phyloP scores from a whole-genome alignment of 164 flowering plant species.

The Amborella trichopoda region DNA sequence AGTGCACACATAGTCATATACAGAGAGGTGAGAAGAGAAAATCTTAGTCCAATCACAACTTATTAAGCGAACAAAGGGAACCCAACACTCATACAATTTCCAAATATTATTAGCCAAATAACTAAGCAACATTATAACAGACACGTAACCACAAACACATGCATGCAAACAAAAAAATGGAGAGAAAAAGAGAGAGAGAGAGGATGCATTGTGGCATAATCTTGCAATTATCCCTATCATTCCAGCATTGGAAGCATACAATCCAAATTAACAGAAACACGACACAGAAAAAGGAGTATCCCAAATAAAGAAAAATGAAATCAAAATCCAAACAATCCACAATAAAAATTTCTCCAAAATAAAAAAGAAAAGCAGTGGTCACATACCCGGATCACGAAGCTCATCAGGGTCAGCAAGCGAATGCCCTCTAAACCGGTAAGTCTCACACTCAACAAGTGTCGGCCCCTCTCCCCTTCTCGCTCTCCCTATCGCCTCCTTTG shows the following conservation, averaged over 20 bases:
- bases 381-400: constrained; percentile 93
- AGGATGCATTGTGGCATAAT: too few species aligned
- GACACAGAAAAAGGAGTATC: not conserved
- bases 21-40: too few species aligned
- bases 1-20: too few species aligned
- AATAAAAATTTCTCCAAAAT: not conserved
- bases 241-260: not conserved
- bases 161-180: too few species aligned
- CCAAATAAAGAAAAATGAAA: not conserved
- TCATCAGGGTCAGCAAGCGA: constrained; percentile 99
- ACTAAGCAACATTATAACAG: too few species aligned
- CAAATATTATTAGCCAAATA: too few species aligned
- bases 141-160: too few species aligned
- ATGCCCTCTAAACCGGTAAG: constrained; percentile 92
- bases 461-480: constrained; percentile 98
- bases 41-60: too few species aligned
- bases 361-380: not conserved
- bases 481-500: constrained; percentile 75
- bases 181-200: too few species aligned
- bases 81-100: too few species aligned
- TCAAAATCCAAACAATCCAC: not conserved
- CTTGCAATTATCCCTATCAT: too few species aligned
- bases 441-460: constrained; percentile 88
- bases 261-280: not conserved
- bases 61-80: too few species aligned